Evolutionary conservation across 805 yeast species (phyloP), one percentile per base, ranked within the genome.

Genomic region (Candida khao-thaluensis): DNA sequence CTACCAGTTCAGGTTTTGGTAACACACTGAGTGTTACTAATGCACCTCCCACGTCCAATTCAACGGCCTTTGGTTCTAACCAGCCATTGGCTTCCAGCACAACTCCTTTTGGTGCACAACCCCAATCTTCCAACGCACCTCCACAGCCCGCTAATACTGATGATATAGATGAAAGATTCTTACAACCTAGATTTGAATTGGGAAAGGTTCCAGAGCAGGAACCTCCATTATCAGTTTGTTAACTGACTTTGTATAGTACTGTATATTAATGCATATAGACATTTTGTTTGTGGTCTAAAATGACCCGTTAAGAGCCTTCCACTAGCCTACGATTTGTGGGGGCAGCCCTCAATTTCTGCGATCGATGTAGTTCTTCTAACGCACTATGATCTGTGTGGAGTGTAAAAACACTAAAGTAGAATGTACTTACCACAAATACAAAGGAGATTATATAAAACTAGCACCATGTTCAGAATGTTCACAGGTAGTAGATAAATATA

Each of bases 341-440:
- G n/a, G n/a, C n/a, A n/a, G n/a, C n/a, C n/a, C n/a, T n/a, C n/a
- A n/a, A n/a, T n/a, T n/a, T n/a, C n/a, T n/a, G n/a, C n/a, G n/a
- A 28, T 5, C 11, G 22, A 20, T 20, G 8, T 20, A 7, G 8
- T 6, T 8, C 6, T 8, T 8, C 8, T 20, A 20, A 20, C 22
- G 22, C 6, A 15, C 7, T 17, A 89, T 91, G 97, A 81, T 90
- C 45, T 91, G 98, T 60, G 82, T 90, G 16, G 95, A 89, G 57
- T 93, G 98, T 58, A 73, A 79, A n/a, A 64, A 72, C 27, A 50
- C 60, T 18, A 77, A 82, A 3, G 83, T 82, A 24, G 67, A 70
- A 12, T 69, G 84, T 1, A 71, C 90, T 25, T 91, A 77, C 63
- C 81, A 82, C 16, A 72, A 70, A 48, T 90, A 85, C 60, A 77